Percentiles rank a stretch among this genome's conserved stretches.
Evolutionary conservation across 495 filamentous ascomycete genomes (phyloP).

Genomic region (Xanthoparmelia taractica): DNA sequence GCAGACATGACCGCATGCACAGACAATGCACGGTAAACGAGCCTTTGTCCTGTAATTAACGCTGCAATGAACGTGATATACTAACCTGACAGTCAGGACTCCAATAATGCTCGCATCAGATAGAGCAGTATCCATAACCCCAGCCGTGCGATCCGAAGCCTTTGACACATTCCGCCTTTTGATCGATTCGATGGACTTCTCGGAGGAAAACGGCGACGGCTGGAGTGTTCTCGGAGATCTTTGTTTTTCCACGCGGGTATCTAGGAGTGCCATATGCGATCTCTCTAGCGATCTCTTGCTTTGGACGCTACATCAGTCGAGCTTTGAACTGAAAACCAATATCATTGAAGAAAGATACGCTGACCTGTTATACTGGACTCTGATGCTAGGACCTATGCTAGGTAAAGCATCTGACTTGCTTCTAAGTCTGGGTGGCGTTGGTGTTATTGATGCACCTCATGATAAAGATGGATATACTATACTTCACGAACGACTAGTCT

Average conservation of each 20-base stretch:
- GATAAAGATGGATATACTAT: neutral
- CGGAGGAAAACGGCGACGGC: neutral
- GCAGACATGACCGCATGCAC: conserved; percentile 1
- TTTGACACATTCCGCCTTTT: conserved; percentile 5
- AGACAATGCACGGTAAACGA: neutral
- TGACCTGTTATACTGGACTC: neutral
- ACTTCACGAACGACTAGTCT: neutral
- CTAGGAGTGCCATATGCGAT: too few relatives aligned
- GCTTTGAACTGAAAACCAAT: neutral
- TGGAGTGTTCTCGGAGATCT: neutral
- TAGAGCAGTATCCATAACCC: neutral
- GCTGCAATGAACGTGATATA: neutral
- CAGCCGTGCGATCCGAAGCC: neutral
- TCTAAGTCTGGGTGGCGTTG: neutral
- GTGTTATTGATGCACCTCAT: neutral
- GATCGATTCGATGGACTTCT: conserved; percentile 5
- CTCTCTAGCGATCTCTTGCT: too few relatives aligned
- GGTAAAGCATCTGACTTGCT: neutral
- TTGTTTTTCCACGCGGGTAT: too few relatives aligned
- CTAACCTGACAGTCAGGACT: neutral
- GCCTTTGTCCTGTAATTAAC: neutral
- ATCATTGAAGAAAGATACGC: neutral
- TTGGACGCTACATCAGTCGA: neutral
- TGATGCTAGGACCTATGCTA: neutral
- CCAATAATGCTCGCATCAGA: neutral